Percentiles rank a stretch among this genome's conserved stretches.
These are phyloP conservation scores for Backusella luteola DNA, from an alignment of 192 early-diverging fungal genomes.

Conservation along the genomic window DNA sequence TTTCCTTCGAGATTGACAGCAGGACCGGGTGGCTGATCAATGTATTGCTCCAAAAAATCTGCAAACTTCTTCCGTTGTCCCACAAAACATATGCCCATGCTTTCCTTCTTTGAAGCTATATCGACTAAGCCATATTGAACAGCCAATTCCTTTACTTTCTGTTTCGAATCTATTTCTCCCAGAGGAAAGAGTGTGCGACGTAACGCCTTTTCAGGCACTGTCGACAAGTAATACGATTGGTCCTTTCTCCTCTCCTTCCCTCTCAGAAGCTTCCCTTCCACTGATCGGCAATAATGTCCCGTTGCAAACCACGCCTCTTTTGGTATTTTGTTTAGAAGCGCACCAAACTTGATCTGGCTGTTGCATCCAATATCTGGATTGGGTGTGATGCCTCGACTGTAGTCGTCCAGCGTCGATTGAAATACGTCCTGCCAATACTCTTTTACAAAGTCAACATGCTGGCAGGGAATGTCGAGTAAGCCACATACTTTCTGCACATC, in stretches of 20 bases:
- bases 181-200: constrained; percentile 73
- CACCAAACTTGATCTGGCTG: constrained; percentile 91
- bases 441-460: constrained; percentile 71
- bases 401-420: constrained; percentile 70
- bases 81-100: constrained; percentile 97
- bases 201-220: constrained; percentile 50
- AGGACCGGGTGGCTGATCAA: constrained; percentile 30
- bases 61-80: constrained; percentile 77
- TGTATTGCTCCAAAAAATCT: constrained; percentile 53
- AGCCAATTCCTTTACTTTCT: constrained; percentile 73
- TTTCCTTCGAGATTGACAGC: constrained; percentile 30
- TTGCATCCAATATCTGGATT: constrained; percentile 96
- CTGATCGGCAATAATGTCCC: constrained; percentile 56
- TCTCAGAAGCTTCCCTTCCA: constrained; percentile 37
- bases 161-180: constrained; percentile 64
- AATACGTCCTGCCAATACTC: constrained; percentile 95
- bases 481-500: constrained; percentile 74
- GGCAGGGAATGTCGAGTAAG: constrained; percentile 62
- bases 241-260: constrained; percentile 77
- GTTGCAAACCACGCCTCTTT: constrained; percentile 38
- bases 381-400: constrained; percentile 72
- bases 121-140: constrained; percentile 49
- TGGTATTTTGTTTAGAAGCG: constrained; percentile 57
- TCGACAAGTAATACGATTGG: constrained; percentile 91
- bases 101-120: constrained; percentile 73